Percentiles rank a stretch among this genome's conserved stretches.
phyloP scores from a whole-genome alignment of 140 eudicot species.

The Cichorium intybus region DNA sequence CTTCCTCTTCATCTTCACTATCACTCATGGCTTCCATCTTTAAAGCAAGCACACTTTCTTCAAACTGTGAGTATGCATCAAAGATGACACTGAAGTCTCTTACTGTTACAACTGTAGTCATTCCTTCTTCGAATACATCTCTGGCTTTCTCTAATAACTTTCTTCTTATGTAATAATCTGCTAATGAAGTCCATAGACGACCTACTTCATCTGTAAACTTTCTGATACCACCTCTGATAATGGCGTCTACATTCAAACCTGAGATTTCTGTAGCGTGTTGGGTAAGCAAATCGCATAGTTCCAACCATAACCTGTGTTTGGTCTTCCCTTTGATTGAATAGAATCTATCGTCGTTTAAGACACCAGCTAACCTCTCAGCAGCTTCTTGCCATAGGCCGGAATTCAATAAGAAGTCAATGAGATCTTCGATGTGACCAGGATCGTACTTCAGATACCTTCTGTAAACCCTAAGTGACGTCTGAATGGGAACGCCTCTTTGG shows the following conservation, averaged over 20 bases:
- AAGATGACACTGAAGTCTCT: slow-evolving; percentile 93
- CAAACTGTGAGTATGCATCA: slow-evolving; percentile 94
- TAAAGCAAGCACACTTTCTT: slow-evolving; percentile 82
- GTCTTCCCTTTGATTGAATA: slow-evolving; percentile 93
- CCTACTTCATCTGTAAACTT: slow-evolving; percentile 99
- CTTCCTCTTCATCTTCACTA: slow-evolving; percentile 53
- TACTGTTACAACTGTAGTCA: slow-evolving; percentile 85
- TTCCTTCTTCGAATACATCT: slow-evolving; percentile 93
- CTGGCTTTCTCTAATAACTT: slow-evolving; percentile 83
- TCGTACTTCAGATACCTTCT: slow-evolving; percentile 93
- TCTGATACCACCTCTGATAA: slow-evolving; percentile 93
- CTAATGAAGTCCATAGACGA: slow-evolving; percentile 87
- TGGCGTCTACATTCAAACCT: slow-evolving; percentile 94
- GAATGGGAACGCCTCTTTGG: slow-evolving; percentile 82
- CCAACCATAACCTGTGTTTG: slow-evolving; percentile 87
- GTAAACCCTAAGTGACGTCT: slow-evolving; percentile 91
- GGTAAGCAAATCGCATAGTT: slow-evolving; percentile 86
- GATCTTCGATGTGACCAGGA: slow-evolving; percentile 84
- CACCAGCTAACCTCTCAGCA: slow-evolving; percentile 94
- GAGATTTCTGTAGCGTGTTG: slow-evolving; percentile 73
- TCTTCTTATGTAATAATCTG: slow-evolving; percentile 89
- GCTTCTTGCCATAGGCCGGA: slow-evolving; percentile 94
- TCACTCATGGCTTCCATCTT: slow-evolving; percentile 77
- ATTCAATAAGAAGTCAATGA: slow-evolving; percentile 72
- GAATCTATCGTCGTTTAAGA: slow-evolving; percentile 82